These are phyloP conservation scores for Russula sp. DNA, from an alignment of 768 basidiomycete species.

Conservation along the genomic window DNA sequence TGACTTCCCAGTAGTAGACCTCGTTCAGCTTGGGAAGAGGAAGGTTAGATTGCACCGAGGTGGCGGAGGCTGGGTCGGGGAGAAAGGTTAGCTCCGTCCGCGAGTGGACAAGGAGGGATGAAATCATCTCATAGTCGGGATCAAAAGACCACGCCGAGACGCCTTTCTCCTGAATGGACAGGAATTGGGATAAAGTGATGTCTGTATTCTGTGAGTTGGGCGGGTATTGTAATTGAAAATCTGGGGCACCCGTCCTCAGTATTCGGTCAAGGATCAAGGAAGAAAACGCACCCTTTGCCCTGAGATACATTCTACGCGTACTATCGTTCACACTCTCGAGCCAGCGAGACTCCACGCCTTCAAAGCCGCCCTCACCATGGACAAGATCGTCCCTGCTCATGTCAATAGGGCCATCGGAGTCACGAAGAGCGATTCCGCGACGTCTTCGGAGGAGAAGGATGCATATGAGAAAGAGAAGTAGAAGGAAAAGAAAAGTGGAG, in stretches of 20 bases:
- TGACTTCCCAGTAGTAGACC: constrained; percentile 99
- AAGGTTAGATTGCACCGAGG: constrained; percentile 93
- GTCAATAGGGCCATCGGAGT: constrained; percentile 89
- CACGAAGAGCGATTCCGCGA: constrained; percentile 69
- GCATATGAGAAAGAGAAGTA: constrained; percentile 86
- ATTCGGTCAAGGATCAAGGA: not conserved
- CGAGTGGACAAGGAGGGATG: constrained; percentile 86
- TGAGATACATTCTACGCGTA: constrained; percentile 61
- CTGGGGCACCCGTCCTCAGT: constrained; percentile 33
- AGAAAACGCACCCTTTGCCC: constrained; percentile 70
- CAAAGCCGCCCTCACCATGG: constrained; percentile 89
- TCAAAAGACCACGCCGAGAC: constrained; percentile 99
- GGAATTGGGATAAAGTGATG: constrained; percentile 96
- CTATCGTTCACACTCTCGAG: constrained; percentile 71
- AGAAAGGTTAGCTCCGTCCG: constrained; percentile 98
- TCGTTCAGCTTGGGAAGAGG: constrained; percentile 97
- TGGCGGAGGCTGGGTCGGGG: constrained; percentile 89
- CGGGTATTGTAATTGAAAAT: constrained; percentile 79
- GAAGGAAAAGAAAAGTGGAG: constrained; percentile 85
- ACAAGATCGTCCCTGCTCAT: constrained; percentile 87
- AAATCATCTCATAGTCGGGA: constrained; percentile 93
- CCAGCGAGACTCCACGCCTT: constrained; percentile 89
- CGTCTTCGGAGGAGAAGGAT: constrained; percentile 76
- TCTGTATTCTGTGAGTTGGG: constrained; percentile 97
- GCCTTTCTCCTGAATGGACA: constrained; percentile 98